Evolutionary conservation across 2,329 filamentous ascomycete genomes (phyloP), one percentile per base, ranked within the genome.

Genomic region (Plectosphaerella cucumerina): DNA sequence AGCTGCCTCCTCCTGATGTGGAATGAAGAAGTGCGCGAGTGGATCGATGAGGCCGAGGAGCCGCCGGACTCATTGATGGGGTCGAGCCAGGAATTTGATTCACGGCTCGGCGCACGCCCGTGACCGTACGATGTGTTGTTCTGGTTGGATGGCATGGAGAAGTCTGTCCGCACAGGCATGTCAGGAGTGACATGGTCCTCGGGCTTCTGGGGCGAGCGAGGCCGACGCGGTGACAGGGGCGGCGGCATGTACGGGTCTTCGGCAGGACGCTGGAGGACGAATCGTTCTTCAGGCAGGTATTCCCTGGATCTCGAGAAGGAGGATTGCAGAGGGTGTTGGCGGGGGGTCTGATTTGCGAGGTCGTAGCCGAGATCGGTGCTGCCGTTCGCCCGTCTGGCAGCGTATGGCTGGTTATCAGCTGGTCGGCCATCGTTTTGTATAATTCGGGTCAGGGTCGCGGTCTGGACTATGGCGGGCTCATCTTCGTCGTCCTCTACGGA

Each of bases 31-130:
- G 86, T 84, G 46, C 89, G 78, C 0, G 92, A 96, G 65, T 91
- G 89, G 2, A 90, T 78, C 0, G 92, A 96, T 2, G 89, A 90
- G 3, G 81, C 78, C 4, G 84, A 85, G 1, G 92, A 96, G 17
- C 82, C 87, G 34, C 86, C 89, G 20, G 91, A 96, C 60, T 96
- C 92, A 64, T 96, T 89, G 51, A 95, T 94, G 1, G 90, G 93
- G 63, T 96, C 90, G n/a, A 96, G 71, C 92, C 92, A 96, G 1
- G 91, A 96, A 48, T 88, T 90, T 5, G 89, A 90, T 64, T 91
- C 89, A 54, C 87, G 85, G 62, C 89, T 93, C 11, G 81, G 77
- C 21, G 82, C 84, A 53, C 82, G 71, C 20, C 67, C 67, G 58
- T 84, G 81, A 10, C 73, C 65, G 47, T 60, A 45, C 56, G 54